Conservation (phyloP, 805 yeast species). For the Hemisphaericaspora nanyangensis region DNA sequence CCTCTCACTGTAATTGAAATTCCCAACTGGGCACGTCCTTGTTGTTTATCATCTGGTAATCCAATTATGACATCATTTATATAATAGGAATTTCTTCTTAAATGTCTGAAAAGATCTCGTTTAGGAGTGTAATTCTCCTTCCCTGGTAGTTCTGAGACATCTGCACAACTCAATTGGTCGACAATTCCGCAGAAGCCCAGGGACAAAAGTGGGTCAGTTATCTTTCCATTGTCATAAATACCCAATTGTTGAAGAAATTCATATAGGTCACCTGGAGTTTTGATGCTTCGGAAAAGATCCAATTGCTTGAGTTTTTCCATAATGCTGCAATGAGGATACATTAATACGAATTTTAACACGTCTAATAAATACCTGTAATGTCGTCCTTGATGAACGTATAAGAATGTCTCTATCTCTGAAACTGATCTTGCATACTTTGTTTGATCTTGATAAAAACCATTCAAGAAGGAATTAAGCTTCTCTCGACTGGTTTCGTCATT, state of each 20-base stretch:
- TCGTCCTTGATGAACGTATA: slow-evolving; percentile 31
- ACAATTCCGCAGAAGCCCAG: slow-evolving; percentile 5
- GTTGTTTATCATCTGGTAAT: slow-evolving; percentile 13
- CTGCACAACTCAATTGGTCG: slow-evolving; percentile 6
- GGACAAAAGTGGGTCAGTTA: slow-evolving; percentile 20
- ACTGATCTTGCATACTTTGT: slow-evolving; percentile 10
- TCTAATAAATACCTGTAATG: slow-evolving; percentile 20
- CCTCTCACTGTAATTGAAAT: slow-evolving; percentile 36
- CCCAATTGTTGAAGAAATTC: slow-evolving; percentile 16
- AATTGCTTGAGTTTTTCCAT: slow-evolving; percentile 8
- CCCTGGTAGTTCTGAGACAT: neutral
- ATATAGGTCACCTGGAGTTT: slow-evolving; percentile 10
- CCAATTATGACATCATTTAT: slow-evolving; percentile 31
- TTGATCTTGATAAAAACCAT: slow-evolving; percentile 14
- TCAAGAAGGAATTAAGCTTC: slow-evolving; percentile 18
- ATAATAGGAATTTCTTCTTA: slow-evolving; percentile 21
- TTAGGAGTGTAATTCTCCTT: neutral
- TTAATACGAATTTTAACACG: slow-evolving; percentile 23
- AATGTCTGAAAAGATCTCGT: slow-evolving; percentile 28
- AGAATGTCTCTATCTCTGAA: slow-evolving; percentile 20
- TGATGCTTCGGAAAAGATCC: slow-evolving; percentile 3
- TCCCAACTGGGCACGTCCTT: slow-evolving; percentile 15
- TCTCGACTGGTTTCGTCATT: slow-evolving; percentile 12
- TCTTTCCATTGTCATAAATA: slow-evolving; percentile 17
- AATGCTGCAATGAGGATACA: slow-evolving; percentile 30